Evolutionary conservation across 176 grass and related monocot species (phyloP), one percentile per base, ranked within the genome.

Genomic region (Olyra latifolia): DNA sequence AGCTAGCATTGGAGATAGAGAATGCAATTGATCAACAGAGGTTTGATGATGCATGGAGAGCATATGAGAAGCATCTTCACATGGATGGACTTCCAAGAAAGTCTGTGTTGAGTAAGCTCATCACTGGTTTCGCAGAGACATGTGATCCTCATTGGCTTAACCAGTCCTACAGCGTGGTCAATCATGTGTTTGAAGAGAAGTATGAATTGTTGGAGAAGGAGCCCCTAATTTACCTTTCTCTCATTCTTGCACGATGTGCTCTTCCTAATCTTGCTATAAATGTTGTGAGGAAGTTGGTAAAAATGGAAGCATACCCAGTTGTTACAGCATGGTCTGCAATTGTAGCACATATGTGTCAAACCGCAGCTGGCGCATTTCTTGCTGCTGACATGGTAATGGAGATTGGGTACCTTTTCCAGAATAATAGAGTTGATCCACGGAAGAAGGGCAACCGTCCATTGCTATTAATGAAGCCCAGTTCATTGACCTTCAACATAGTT

Each of bases 341-440:
- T 60, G 45, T 91, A 35, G 90, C 82, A 27, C 90, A 93, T 58
- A 94, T 94, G 92, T 92, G 82, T 85, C 90, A 87, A 82, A 93
- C 87, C 24, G 71, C 52, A 32, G 91, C 68, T 8, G 95, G 92
- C 32, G 68, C 85, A 45, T 92, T 91, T 46, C 87, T 94, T 44
- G 90, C 86, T 76, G 72, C 69, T 55, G 92, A 98, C 74, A 85
- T 98, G 20, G 83, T 94, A 70, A 87, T 92, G 77, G 95, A 98
- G 77, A 88, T 94, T 75, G 88, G 82, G 10, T 91, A 87, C 67
- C 85, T 98, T 85, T 93, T 91, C 74, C 84, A 92, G 65, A 80
- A 94, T 67, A 98, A 98, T 42, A 83, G 89, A 67, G 83, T 91
- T 77, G 91, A 98, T 79, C 89, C 82, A 41, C 62, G 95, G 56